Conservation (phyloP, 116 monocot species). For the Phalaenopsis hybrid region DNA sequence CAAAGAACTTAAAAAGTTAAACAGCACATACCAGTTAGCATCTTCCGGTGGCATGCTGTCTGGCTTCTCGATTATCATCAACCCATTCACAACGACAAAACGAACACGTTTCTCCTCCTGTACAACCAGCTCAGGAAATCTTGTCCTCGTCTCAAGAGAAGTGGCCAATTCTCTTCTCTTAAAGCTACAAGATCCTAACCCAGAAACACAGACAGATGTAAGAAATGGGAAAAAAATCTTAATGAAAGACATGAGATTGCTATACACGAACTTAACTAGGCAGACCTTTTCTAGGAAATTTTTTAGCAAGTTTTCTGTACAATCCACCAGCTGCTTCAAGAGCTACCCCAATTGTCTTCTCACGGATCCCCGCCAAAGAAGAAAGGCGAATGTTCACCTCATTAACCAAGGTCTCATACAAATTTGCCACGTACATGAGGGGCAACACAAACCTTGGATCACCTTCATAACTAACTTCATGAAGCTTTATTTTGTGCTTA, state of each 20-base stretch:
- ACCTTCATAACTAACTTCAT: slow-evolving; percentile 70
- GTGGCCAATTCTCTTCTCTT: slow-evolving; percentile 96
- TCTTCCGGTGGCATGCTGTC: slow-evolving; percentile 52
- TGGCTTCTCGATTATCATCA: slow-evolving; percentile 72
- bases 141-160: slow-evolving; percentile 81
- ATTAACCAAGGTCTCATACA: slow-evolving; percentile 87
- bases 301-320: slow-evolving; percentile 77
- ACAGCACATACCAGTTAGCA: slow-evolving; percentile 63
- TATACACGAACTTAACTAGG: not conserved
- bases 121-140: slow-evolving; percentile 87
- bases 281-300: slow-evolving; percentile 77
- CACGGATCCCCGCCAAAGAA: slow-evolving; percentile 68
- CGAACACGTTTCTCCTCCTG: slow-evolving; percentile 93
- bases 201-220: slow-evolving; percentile 1
- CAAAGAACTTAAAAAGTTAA: not conserved
- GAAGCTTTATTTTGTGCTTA: slow-evolving; percentile 69
- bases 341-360: slow-evolving; percentile 86
- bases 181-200: slow-evolving; percentile 66
- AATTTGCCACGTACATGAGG: slow-evolving; percentile 94
- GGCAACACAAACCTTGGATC: slow-evolving; percentile 89
- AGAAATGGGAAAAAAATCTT: not conserved
- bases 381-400: slow-evolving; percentile 68
- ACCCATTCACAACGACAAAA: slow-evolving; percentile 93
- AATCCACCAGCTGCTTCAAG: slow-evolving; percentile 96
- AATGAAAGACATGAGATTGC: not conserved